A percentile compares a stretch with the other conserved stretches of the same genome.
Conservation (phyloP, 257 asterid genomes). For the Solanum rostratum region DNA sequence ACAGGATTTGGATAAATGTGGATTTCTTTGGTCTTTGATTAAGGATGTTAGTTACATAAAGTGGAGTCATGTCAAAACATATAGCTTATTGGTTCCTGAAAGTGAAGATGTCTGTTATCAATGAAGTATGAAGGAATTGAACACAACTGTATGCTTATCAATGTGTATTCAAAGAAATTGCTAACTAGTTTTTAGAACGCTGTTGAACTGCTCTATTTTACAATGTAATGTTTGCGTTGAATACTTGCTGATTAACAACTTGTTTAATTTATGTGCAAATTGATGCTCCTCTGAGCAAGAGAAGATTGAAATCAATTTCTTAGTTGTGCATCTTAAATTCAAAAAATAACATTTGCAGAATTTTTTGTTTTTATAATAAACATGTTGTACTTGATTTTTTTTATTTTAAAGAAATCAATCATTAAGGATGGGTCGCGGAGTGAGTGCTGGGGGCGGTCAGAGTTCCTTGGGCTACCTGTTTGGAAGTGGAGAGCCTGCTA, state of each 20-base stretch:
- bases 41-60: neutral
- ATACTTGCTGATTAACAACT: neutral
- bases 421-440: slow-evolving; percentile 66
- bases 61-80: neutral
- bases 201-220: neutral
- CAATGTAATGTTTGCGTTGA: neutral
- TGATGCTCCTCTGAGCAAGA: neutral
- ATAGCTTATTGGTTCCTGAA: neutral
- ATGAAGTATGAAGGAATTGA: neutral
- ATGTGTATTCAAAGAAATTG: neutral
- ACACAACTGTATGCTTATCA: neutral
- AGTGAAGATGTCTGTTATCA: neutral
- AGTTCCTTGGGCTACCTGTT: slow-evolving; percentile 83
- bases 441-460: slow-evolving; percentile 81
- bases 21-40: neutral
- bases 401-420: neutral
- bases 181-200: neutral
- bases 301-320: neutral
- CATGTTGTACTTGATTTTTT: neutral
- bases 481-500: slow-evolving; percentile 37
- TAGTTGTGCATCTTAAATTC: neutral
- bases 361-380: neutral
- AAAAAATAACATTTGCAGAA: neutral
- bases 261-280: neutral
- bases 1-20: neutral